phyloP scores from a whole-genome alignment of 2,329 filamentous ascomycete species.

The Hirsutella minnesotensis region DNA sequence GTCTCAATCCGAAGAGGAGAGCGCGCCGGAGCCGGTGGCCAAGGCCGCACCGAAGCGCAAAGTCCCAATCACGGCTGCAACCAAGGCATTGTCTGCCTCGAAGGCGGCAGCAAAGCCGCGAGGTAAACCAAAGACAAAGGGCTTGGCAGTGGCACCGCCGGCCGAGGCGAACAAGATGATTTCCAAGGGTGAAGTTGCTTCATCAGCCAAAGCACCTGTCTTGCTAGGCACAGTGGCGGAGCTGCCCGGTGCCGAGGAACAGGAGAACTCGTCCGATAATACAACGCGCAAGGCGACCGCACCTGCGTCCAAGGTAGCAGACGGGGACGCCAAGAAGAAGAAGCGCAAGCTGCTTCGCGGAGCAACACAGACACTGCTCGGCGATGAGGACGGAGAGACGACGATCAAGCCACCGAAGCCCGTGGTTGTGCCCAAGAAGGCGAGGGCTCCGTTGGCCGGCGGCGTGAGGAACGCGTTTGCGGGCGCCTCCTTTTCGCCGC shows the following conservation, averaged over 20 bases:
- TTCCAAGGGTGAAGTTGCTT: conserved; percentile 8
- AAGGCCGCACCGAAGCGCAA: conserved; percentile 4
- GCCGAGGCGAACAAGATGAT: conserved; percentile 32
- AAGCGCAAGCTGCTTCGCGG: conserved; percentile 60
- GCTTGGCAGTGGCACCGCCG: conserved; percentile 30
- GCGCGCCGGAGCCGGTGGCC: conserved; percentile 2
- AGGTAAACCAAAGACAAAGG: conserved; percentile 32
- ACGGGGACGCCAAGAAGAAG: conserved; percentile 44
- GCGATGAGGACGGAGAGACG: conserved; percentile 34
- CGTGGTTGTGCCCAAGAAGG: conserved; percentile 2
- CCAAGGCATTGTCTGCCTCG: conserved; percentile 3
- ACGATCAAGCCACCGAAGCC: conserved; percentile 28
- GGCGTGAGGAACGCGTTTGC: conserved; percentile 34
- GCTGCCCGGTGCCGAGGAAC: conserved; percentile 17
- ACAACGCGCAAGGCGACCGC: conserved; percentile 6
- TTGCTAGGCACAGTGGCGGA: conserved; percentile 28
- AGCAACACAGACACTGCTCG: conserved; percentile 56
- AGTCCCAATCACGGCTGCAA: conserved; percentile 4
- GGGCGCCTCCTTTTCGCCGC: conserved; percentile 51
- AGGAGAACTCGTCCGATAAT: conserved; percentile 15
- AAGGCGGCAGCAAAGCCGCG: conserved; percentile 24
- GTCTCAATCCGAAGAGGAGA: conserved; percentile 14
- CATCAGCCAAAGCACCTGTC: conserved; percentile 22
- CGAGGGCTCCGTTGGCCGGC: conserved; percentile 3
- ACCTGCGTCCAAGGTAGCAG: conserved; percentile 4